These are phyloP conservation scores for Tranzscheliella williamsii DNA, from an alignment of 1,284 basidiomycete genomes.

Conservation along the genomic window DNA sequence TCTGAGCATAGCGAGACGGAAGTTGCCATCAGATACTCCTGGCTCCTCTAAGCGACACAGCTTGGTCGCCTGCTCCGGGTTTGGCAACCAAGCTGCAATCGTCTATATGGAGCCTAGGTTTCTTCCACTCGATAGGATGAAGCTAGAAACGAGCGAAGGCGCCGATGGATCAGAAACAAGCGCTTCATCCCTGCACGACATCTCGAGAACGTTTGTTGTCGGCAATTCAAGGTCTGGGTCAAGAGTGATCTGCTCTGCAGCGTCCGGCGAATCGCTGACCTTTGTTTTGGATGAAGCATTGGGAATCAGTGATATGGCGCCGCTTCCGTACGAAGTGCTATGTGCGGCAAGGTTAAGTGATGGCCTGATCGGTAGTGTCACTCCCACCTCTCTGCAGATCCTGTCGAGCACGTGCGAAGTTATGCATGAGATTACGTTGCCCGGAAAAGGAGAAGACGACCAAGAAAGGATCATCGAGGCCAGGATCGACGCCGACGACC, in stretches of 20 bases:
- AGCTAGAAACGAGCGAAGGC: too few relatives aligned
- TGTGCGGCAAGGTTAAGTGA: too few relatives aligned
- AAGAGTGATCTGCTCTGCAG: too few relatives aligned
- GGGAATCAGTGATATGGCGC: too few relatives aligned
- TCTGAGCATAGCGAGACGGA: constrained; percentile 20
- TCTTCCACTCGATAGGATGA: constrained; percentile 5
- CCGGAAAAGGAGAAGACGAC: neutral
- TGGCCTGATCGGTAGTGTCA: constrained; percentile 14
- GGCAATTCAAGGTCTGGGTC: too few relatives aligned
- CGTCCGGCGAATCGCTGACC: too few relatives aligned
- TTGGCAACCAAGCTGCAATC: constrained; percentile 29
- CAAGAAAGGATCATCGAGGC: constrained; percentile 9
- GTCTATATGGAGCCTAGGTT: constrained; percentile 28
- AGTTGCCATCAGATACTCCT: constrained; percentile 6
- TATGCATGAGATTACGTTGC: constrained; percentile 5
- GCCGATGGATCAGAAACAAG: too few relatives aligned
- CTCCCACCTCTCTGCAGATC: constrained; percentile 7
- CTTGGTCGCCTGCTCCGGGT: constrained; percentile 21
- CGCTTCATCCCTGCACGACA: neutral
- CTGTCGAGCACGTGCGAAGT: constrained; percentile 11
- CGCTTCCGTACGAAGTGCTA: too few relatives aligned
- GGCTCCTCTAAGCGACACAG: constrained; percentile 12
- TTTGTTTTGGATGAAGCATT: too few relatives aligned
- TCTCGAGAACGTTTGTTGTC: constrained; percentile 17
- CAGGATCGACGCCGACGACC: constrained; percentile 20